A percentile compares a stretch with the other conserved stretches of the same genome.
Evolutionary conservation across 306 rosid genomes (phyloP).

Genomic region (Delonix regia): DNA sequence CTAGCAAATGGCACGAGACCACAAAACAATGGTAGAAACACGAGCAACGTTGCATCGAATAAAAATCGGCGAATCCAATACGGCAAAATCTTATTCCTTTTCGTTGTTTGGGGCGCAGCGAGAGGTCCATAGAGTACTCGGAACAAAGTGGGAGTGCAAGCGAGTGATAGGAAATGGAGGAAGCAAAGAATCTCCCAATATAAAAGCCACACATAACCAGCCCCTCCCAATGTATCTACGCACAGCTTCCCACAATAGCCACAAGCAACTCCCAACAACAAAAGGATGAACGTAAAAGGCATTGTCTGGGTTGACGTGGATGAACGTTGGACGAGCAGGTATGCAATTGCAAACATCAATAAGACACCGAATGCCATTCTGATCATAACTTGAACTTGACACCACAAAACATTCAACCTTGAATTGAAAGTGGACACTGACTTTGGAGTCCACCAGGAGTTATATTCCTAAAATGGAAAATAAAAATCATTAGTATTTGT

Average conservation of each 20-base stretch:
- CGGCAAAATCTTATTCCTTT: constrained; percentile 37
- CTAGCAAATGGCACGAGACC: constrained; percentile 89
- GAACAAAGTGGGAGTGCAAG: constrained; percentile 52
- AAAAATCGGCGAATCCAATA: constrained; percentile 68
- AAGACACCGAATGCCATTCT: constrained; percentile 65
- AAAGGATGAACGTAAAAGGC: constrained; percentile 73
- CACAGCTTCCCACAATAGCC: constrained; percentile 83
- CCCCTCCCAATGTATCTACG: constrained; percentile 84
- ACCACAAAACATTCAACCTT: constrained; percentile 46
- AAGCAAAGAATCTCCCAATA: constrained; percentile 73
- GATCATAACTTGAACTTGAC: constrained; percentile 66
- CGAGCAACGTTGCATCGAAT: constrained; percentile 50
- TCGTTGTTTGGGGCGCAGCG: constrained; percentile 30
- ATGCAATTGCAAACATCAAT: constrained; percentile 61
- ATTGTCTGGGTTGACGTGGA: constrained; percentile 53
- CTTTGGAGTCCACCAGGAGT: constrained; percentile 75
- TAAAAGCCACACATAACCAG: constrained; percentile 70
- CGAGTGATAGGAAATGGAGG: constrained; percentile 63
- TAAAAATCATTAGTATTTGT: neutral
- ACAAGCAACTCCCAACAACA: constrained; percentile 72
- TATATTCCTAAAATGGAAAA: constrained; percentile 55
- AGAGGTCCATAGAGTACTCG: constrained; percentile 68
- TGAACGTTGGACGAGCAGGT: constrained; percentile 63
- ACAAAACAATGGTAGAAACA: constrained; percentile 68
- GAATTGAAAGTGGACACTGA: constrained; percentile 56